Evolutionary conservation across 768 basidiomycete genomes (phyloP).

Genomic region (Boletellus ananas): DNA sequence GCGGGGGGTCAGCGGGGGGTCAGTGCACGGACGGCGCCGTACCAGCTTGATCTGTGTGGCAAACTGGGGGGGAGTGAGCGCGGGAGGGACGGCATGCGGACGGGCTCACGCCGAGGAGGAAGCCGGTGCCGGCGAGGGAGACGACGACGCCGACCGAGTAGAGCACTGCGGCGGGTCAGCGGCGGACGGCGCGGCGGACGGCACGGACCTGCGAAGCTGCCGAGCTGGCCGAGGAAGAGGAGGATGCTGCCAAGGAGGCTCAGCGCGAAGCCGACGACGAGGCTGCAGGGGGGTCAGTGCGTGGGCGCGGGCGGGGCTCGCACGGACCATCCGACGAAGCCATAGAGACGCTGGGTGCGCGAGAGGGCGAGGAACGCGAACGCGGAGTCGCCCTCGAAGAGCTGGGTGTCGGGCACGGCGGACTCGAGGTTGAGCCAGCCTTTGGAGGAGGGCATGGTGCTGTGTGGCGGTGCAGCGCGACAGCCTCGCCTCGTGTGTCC

Average conservation of each 20-base stretch:
- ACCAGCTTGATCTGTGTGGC: slow-evolving; percentile 78
- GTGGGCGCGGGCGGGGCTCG: background rate
- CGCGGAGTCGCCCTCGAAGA: slow-evolving; percentile 88
- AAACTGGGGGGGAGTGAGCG: slow-evolving; percentile 47
- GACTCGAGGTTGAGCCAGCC: slow-evolving; percentile 88
- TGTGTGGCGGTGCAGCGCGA: background rate
- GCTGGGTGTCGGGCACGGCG: slow-evolving; percentile 72
- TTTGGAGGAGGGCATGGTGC: slow-evolving; percentile 48
- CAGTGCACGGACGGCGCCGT: slow-evolving; percentile 14
- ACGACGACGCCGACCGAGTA: slow-evolving; percentile 81
- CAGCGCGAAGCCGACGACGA: slow-evolving; percentile 70
- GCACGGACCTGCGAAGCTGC: slow-evolving; percentile 70
- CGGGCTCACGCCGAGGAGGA: slow-evolving; percentile 77
- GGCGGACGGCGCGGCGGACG: background rate
- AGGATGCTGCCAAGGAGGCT: slow-evolving; percentile 78
- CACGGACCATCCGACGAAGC: slow-evolving; percentile 77
- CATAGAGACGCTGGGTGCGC: slow-evolving; percentile 77
- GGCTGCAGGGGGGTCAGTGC: slow-evolving; percentile 39
- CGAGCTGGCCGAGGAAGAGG: slow-evolving; percentile 65
- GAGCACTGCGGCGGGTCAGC: slow-evolving; percentile 48
- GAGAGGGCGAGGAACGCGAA: slow-evolving; percentile 79
- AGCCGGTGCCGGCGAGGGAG: slow-evolving; percentile 84
- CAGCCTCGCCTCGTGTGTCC: slow-evolving; percentile 24
- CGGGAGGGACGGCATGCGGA: background rate
- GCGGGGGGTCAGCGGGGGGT: background rate